Percentiles rank a stretch among this genome's conserved stretches.
phyloP scores from a whole-genome alignment of 805 yeast species.

The Myxozyma monticola region DNA sequence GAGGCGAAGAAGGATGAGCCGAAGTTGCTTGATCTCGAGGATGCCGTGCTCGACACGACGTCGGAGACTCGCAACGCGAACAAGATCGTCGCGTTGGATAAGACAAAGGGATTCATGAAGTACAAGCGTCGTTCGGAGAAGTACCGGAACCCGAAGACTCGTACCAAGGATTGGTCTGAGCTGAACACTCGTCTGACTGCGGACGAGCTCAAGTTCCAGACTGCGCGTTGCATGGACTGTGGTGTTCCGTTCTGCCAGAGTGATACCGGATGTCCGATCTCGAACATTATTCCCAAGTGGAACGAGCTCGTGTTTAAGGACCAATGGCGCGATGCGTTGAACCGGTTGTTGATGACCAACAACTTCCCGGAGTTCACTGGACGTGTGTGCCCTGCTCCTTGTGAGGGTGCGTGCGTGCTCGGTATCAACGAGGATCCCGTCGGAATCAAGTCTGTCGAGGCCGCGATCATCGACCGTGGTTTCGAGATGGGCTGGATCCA shows the following conservation, averaged over 20 bases:
- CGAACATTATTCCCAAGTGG: slow-evolving; percentile 97
- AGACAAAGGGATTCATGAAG: slow-evolving; percentile 87
- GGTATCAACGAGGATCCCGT: slow-evolving; percentile 94
- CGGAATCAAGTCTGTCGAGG: slow-evolving; percentile 93
- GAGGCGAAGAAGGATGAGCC: slow-evolving; percentile 72
- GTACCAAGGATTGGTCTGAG: slow-evolving; percentile 92
- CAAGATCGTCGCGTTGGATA: slow-evolving; percentile 65
- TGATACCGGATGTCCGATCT: slow-evolving; percentile 97
- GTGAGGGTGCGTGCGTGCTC: slow-evolving; percentile 94
- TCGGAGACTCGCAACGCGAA: slow-evolving; percentile 63
- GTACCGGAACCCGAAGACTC: slow-evolving; percentile 72
- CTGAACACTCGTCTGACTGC: slow-evolving; percentile 75
- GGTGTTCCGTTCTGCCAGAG: slow-evolving; percentile 99
- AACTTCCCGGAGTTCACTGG: slow-evolving; percentile 99
- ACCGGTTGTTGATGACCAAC: slow-evolving; percentile 89
- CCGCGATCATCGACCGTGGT: slow-evolving; percentile 94
- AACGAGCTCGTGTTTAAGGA: slow-evolving; percentile 93
- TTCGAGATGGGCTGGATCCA: slow-evolving; percentile 95
- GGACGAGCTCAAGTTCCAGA: slow-evolving; percentile 84
- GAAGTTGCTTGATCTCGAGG: slow-evolving; percentile 84
- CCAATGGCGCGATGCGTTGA: slow-evolving; percentile 91
- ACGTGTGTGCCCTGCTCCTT: slow-evolving; percentile 98
- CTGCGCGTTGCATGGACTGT: slow-evolving; percentile 99
- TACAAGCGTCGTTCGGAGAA: slow-evolving; percentile 86
- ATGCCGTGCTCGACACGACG: slow-evolving; percentile 70